phyloP scores from a whole-genome alignment of 257 asterid genomes.

The Oldenlandia corymbosa region DNA sequence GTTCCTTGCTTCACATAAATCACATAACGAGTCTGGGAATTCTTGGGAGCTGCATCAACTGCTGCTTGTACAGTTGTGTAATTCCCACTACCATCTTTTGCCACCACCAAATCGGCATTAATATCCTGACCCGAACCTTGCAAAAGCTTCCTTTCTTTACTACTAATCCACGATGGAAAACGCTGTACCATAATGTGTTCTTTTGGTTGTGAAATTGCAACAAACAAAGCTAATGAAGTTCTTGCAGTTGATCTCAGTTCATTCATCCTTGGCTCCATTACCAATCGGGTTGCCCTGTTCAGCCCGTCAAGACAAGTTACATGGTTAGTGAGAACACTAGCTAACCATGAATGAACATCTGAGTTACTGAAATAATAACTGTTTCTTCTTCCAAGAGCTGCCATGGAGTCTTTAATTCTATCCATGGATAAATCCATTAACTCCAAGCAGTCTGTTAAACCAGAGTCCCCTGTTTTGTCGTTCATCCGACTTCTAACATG shows the following conservation, averaged over 20 bases:
- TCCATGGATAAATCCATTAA: conserved; percentile 29
- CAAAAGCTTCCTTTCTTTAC: conserved; percentile 21
- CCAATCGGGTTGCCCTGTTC: neutral
- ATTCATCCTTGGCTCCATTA: conserved; percentile 18
- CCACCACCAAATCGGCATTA: conserved; percentile 29
- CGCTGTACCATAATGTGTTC: neutral
- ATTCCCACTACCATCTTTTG: conserved; percentile 31
- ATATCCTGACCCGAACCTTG: conserved; percentile 12
- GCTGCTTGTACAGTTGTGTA: conserved; percentile 23
- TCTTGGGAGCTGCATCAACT: conserved; percentile 25
- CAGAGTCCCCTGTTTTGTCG: conserved; percentile 3
- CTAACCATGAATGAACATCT: conserved; percentile 25
- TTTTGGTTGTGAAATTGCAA: conserved; percentile 12
- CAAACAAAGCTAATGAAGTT: conserved; percentile 25
- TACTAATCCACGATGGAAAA: conserved; percentile 23
- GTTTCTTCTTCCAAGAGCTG: conserved; percentile 8
- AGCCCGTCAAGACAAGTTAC: conserved; percentile 25
- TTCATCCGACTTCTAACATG: conserved; percentile 12
- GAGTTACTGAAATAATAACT: conserved; percentile 6
- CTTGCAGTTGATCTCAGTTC: conserved; percentile 22
- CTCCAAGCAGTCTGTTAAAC: conserved; percentile 26
- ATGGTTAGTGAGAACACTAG: conserved; percentile 24
- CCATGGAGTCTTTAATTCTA: conserved; percentile 22
- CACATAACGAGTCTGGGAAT: conserved; percentile 19
- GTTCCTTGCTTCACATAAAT: conserved; percentile 28